Evolutionary conservation across 352 stramenopile genomes (phyloP), one percentile per base, ranked within the genome.

Genomic region (Phytophthora citrophthora): DNA sequence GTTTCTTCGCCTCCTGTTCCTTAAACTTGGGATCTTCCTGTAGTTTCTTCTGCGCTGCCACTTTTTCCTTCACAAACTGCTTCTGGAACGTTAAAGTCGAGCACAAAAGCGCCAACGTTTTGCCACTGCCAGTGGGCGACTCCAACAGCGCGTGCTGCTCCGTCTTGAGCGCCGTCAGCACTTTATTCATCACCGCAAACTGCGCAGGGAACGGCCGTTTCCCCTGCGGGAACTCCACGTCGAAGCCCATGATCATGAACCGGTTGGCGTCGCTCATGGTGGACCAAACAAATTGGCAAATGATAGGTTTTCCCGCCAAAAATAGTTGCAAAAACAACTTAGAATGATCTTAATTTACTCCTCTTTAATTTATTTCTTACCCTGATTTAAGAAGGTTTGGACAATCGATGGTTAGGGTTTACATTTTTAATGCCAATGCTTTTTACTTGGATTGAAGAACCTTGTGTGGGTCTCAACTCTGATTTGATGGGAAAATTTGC

Each of bases 101-200:
- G 72, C 89, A 95, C 31, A 96, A 61, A 39, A 96, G 68, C 51
- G 89, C 89, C 47, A 96, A 70, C 16, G 88, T 96, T 72, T 96
- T 96, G 40, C 89, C 89, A 0, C 81, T 91, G 3, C 89, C 88
- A 6, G 89, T 96, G 0, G 88, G 89, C 11, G 85, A 94, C 70
- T 96, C 89, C 20, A 96, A 68, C 49, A 96, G 70, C 44, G 89
- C 89, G 53, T 96, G 90, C 54, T 95, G 83, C 9, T 76, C 38
- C 27, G 70, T 89, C 61, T 95, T 94, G 39, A 96, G 75, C 43
- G 89, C 88, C 32, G 83, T 59, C 34, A 96, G 57, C 53, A 94
- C 86, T 45, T 94, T 94, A 70, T 79, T 94, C 89, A 96, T 96
- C 34, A 96, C 87, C 1, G 85, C 87, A 26, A 96, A 64, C 58